Evolutionary conservation across 1,284 basidiomycete species (phyloP).

Genomic region (Testicularia cyperi): DNA sequence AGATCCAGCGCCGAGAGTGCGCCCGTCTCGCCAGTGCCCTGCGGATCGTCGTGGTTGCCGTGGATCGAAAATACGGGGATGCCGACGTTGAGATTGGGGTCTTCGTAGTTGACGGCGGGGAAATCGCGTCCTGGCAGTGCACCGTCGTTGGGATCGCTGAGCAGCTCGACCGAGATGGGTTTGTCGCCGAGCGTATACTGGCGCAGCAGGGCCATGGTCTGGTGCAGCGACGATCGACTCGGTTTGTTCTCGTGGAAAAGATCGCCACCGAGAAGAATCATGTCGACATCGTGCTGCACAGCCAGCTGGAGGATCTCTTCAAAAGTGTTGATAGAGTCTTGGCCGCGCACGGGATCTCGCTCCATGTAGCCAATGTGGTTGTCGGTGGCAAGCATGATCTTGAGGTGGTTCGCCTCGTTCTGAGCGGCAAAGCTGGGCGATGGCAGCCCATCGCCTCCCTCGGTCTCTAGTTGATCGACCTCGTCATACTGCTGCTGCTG

Average conservation of each 20-base stretch:
- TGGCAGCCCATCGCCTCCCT: too few species aligned
- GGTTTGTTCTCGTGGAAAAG: slow-evolving; percentile 98
- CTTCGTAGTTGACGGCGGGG: slow-evolving; percentile 95
- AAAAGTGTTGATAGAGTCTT: slow-evolving; percentile 94
- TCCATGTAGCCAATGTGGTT: slow-evolving; percentile 82
- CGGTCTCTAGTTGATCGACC: neutral
- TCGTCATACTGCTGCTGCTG: too few species aligned
- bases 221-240: slow-evolving; percentile 74
- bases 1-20: slow-evolving; percentile 93
- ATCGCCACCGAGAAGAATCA: slow-evolving; percentile 84
- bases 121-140: slow-evolving; percentile 63
- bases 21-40: slow-evolving; percentile 82
- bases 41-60: slow-evolving; percentile 98
- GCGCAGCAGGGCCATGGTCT: slow-evolving; percentile 78
- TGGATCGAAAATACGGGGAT: slow-evolving; percentile 98
- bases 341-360: slow-evolving; percentile 87
- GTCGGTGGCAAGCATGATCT: slow-evolving; percentile 57
- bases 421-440: slow-evolving; percentile 20
- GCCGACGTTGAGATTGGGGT: slow-evolving; percentile 88
- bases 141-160: slow-evolving; percentile 87
- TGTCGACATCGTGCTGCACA: slow-evolving; percentile 68
- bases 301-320: slow-evolving; percentile 89
- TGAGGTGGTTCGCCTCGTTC: slow-evolving; percentile 33
- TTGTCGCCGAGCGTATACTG: slow-evolving; percentile 87
- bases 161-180: slow-evolving; percentile 81